Conservation (phyloP, 176 grass and related monocot species). For the Coix lacrymajobi region DNA sequence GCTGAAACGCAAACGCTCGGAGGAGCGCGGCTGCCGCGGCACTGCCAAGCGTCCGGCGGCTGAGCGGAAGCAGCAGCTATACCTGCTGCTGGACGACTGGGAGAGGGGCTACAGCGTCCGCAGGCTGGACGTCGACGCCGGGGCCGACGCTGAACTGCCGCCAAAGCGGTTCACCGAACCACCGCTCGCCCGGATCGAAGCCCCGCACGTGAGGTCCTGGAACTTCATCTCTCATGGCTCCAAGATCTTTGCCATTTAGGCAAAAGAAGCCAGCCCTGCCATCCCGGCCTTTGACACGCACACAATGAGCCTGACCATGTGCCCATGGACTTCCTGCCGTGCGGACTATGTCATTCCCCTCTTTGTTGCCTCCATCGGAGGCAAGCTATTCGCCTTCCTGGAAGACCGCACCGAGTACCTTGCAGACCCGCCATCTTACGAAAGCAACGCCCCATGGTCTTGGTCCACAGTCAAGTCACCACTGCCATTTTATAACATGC, state of each 20-base stretch:
- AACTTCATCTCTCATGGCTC: constrained; percentile 17
- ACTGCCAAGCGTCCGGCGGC: background rate
- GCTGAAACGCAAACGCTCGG: background rate
- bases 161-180: background rate
- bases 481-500: background rate
- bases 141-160: background rate
- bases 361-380: background rate
- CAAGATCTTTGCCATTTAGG: constrained; percentile 21
- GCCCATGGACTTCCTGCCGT: background rate
- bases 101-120: constrained; percentile 8
- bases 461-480: background rate
- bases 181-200: background rate
- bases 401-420: background rate
- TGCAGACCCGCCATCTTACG: background rate
- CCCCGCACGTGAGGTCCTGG: background rate
- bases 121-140: background rate
- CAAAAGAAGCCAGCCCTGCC: background rate
- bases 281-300: background rate
- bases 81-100: constrained; percentile 21
- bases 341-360: background rate
- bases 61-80: background rate
- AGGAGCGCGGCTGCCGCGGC: background rate
- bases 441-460: background rate
- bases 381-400: background rate
- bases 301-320: background rate